phyloP scores from a whole-genome alignment of 1,284 basidiomycete species.

The Ganoderma resinaceum region DNA sequence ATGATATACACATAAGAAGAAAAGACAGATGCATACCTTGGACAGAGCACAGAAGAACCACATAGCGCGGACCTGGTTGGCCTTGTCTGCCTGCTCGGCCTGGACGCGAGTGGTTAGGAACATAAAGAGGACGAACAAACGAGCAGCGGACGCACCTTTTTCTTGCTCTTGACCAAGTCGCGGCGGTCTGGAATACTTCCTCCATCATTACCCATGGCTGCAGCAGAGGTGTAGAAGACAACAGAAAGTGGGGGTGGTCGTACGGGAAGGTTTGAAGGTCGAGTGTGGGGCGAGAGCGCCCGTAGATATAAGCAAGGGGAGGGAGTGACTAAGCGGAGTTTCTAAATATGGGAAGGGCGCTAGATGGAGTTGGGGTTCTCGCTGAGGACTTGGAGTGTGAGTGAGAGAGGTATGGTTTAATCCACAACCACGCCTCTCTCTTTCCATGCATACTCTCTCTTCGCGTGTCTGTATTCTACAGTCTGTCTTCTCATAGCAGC shows the following conservation, averaged over 20 bases:
- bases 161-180: slow-evolving; percentile 77
- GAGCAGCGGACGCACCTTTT: slow-evolving; percentile 57
- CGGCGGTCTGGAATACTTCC: slow-evolving; percentile 86
- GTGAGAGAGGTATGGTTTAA: background rate
- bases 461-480: slow-evolving; percentile 10
- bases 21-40: slow-evolving; percentile 62
- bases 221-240: background rate
- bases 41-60: slow-evolving; percentile 94
- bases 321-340: slow-evolving; percentile 23
- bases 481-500: slow-evolving; percentile 42
- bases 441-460: slow-evolving; percentile 22
- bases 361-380: slow-evolving; percentile 3
- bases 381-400: background rate
- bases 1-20: background rate
- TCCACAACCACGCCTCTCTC: slow-evolving; percentile 9
- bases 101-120: slow-evolving; percentile 33
- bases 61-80: slow-evolving; percentile 83
- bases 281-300: background rate
- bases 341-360: slow-evolving; percentile 12
- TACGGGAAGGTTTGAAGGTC: slow-evolving; percentile 11
- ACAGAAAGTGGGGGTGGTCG: slow-evolving; percentile 20
- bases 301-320: background rate
- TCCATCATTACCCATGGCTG: slow-evolving; percentile 82
- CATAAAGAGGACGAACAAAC: background rate
- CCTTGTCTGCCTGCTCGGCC: slow-evolving; percentile 86